These are phyloP conservation scores for Zarea fungicola DNA, from an alignment of 2,329 filamentous ascomycete species.

Conservation along the genomic window DNA sequence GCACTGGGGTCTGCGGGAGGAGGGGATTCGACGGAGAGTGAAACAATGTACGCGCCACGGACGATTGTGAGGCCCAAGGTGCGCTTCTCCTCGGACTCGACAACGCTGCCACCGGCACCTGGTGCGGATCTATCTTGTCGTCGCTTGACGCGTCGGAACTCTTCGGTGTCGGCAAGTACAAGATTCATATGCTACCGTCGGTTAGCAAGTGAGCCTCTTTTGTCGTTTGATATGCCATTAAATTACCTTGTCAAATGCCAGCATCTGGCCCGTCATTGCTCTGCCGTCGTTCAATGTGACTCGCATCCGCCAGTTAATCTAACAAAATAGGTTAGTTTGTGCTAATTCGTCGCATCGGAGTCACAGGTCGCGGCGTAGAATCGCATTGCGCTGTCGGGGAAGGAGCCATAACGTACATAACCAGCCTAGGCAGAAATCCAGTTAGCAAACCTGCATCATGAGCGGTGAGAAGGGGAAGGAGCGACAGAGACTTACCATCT, in stretches of 20 bases:
- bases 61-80: constrained; percentile 94
- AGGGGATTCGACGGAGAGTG: constrained; percentile 89
- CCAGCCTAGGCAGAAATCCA: constrained; percentile 53
- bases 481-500: constrained; percentile 74
- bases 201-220: constrained; percentile 9
- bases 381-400: constrained; percentile 3
- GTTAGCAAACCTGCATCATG: constrained; percentile 59
- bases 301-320: constrained; percentile 99
- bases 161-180: constrained; percentile 96
- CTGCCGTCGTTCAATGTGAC: constrained; percentile 91
- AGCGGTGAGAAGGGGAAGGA: constrained; percentile 33
- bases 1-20: constrained; percentile 91
- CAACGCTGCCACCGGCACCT: constrained; percentile 48
- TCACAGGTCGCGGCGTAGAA: constrained; percentile 12
- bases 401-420: constrained; percentile 55
- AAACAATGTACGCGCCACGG: constrained; percentile 90
- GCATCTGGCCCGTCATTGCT: constrained; percentile 96
- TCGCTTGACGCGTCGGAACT: constrained; percentile 87
- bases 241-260: constrained; percentile 91
- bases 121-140: constrained; percentile 71
- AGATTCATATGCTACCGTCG: constrained; percentile 87
- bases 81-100: constrained; percentile 94
- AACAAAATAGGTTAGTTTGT: constrained; percentile 7
- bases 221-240: constrained; percentile 13
- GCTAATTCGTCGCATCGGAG: neutral